phyloP scores from a whole-genome alignment of 176 grass and related monocot species.

The Zizania latifolia region DNA sequence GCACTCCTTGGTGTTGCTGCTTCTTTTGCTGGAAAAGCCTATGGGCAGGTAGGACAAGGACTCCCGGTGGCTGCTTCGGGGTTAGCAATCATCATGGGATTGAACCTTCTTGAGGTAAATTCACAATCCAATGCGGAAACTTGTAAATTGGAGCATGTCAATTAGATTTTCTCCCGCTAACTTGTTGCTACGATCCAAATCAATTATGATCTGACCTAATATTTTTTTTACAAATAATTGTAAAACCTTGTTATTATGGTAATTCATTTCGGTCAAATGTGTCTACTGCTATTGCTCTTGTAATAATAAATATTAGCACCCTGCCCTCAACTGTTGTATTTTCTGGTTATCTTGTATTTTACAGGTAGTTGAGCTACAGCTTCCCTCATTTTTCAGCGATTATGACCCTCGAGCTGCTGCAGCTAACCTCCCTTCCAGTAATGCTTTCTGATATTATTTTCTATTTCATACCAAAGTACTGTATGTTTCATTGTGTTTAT shows the following conservation, averaged over 20 bases:
- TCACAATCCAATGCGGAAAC: neutral
- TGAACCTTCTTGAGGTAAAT: constrained; percentile 91
- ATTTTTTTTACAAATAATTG: constrained; percentile 1
- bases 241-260: neutral
- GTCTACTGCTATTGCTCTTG: neutral
- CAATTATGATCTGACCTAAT: neutral
- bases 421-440: constrained; percentile 85
- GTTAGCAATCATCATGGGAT: constrained; percentile 85
- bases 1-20: constrained; percentile 86
- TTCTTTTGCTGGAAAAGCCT: constrained; percentile 96
- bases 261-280: neutral
- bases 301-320: neutral
- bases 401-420: constrained; percentile 82
- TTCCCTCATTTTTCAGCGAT: constrained; percentile 90
- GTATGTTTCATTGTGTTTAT: neutral
- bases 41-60: constrained; percentile 93
- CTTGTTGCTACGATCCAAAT: neutral
- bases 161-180: neutral
- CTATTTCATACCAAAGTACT: constrained; percentile 2
- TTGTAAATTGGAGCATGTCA: neutral
- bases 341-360: constrained; percentile 24
- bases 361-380: constrained; percentile 79
- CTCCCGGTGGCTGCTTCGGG: constrained; percentile 82
- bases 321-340: constrained; percentile 6
- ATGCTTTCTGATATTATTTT: constrained; percentile 20